A percentile compares a stretch with the other conserved stretches of the same genome.
phyloP scores from a whole-genome alignment of 768 basidiomycete genomes.

The Podaxis mareebaensis region DNA sequence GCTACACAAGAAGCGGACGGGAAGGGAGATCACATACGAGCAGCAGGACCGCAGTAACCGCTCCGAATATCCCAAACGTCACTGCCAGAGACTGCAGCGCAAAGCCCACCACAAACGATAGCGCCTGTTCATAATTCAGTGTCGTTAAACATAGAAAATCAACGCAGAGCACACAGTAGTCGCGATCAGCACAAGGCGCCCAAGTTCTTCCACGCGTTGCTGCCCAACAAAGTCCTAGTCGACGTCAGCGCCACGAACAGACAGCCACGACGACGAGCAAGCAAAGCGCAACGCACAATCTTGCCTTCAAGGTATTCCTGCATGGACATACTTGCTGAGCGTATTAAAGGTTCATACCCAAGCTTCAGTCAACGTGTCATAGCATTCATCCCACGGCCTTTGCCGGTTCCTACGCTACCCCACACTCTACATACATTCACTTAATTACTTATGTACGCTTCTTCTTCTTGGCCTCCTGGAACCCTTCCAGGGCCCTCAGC shows the following conservation, averaged over 20 bases:
- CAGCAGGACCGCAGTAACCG: slow-evolving; percentile 36
- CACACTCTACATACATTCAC: neutral
- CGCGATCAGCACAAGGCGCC: slow-evolving; percentile 42
- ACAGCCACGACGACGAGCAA: neutral
- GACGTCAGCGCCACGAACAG: neutral
- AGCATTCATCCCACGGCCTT: slow-evolving; percentile 4
- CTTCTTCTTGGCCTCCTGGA: slow-evolving; percentile 48
- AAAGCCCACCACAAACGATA: slow-evolving; percentile 61
- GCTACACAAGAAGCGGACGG: neutral
- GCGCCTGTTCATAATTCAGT: slow-evolving; percentile 33
- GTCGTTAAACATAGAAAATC: slow-evolving; percentile 23
- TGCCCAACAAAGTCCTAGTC: slow-evolving; percentile 66
- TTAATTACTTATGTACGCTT: slow-evolving; percentile 25
- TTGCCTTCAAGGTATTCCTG: slow-evolving; percentile 19
- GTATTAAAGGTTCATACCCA: neutral
- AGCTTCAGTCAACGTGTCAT: slow-evolving; percentile 6
- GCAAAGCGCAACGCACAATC: slow-evolving; percentile 16
- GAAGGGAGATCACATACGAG: slow-evolving; percentile 35
- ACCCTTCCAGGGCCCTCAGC: slow-evolving; percentile 76
- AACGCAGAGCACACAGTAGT: slow-evolving; percentile 38
- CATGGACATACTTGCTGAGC: neutral
- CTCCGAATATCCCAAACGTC: slow-evolving; percentile 53
- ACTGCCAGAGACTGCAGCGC: slow-evolving; percentile 52
- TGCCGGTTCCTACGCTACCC: slow-evolving; percentile 5
- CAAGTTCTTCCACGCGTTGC: slow-evolving; percentile 48